Evolutionary conservation across 306 rosid genomes (phyloP).

Genomic region (Castanospermum australe): DNA sequence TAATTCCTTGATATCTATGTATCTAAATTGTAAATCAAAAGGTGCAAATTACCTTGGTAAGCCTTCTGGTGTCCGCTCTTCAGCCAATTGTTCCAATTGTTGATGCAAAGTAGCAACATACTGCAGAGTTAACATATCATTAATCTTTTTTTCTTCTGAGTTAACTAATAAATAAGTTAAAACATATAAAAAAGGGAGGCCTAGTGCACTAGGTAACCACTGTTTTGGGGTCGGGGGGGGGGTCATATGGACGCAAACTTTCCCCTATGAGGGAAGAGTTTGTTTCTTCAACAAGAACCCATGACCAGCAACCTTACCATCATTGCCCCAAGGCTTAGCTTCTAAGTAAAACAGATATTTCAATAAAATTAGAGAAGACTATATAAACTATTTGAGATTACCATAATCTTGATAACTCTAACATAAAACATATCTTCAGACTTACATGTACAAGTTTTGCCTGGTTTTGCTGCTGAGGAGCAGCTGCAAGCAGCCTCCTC

Average conservation of each 20-base stretch:
- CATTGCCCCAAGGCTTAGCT: background rate
- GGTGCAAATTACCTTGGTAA: slow-evolving; percentile 59
- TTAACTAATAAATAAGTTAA: background rate
- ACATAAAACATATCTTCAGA: slow-evolving; percentile 18
- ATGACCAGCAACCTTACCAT: background rate
- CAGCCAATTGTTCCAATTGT: slow-evolving; percentile 79
- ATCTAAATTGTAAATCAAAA: too few species aligned
- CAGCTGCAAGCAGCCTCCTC: slow-evolving; percentile 80
- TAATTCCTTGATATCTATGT: too few species aligned
- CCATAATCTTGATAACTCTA: background rate
- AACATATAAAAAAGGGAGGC: too few species aligned
- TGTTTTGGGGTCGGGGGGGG: too few species aligned
- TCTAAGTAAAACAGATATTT: background rate
- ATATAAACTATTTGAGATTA: background rate
- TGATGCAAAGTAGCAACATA: slow-evolving; percentile 87
- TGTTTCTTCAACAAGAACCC: background rate
- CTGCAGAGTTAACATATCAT: slow-evolving; percentile 44
- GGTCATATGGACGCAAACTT: too few species aligned
- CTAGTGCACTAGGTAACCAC: background rate
- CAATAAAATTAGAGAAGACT: background rate
- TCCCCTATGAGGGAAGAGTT: background rate
- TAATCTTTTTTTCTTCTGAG: background rate
- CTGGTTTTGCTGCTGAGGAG: slow-evolving; percentile 83
- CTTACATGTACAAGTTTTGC: slow-evolving; percentile 87
- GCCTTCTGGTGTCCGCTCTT: slow-evolving; percentile 80